Percentiles rank a stretch among this genome's conserved stretches.
phyloP scores from a whole-genome alignment of 768 basidiomycete species.

The Lactarius sanguifluus region DNA sequence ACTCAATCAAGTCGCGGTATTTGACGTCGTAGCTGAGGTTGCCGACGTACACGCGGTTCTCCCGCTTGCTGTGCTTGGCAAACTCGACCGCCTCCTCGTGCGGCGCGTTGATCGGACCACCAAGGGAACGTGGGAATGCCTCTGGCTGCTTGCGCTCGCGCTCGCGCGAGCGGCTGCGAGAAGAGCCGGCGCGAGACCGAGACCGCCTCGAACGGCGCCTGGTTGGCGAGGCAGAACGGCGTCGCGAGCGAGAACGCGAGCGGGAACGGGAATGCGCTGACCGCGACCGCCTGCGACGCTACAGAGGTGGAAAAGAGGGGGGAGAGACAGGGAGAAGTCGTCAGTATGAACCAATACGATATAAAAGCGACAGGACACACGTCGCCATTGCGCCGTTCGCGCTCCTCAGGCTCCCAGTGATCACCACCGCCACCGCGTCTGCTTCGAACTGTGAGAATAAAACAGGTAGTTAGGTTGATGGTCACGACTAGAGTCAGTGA shows the following conservation, averaged over 20 bases:
- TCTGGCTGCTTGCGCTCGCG: conserved; percentile 62
- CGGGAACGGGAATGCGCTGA: conserved; percentile 51
- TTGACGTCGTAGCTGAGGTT: conserved; percentile 99
- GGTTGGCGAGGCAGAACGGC: conserved; percentile 60
- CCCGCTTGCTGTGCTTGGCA: conserved; percentile 93
- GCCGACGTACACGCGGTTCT: conserved; percentile 98
- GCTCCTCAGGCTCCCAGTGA: conserved; percentile 83
- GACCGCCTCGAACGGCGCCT: conserved; percentile 61
- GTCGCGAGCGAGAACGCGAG: conserved; percentile 67
- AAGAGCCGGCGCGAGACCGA: conserved; percentile 52
- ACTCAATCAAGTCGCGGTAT: conserved; percentile 98
- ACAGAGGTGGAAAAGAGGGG: background rate
- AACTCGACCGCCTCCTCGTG: conserved; percentile 96
- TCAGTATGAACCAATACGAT: background rate
- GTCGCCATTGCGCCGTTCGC: conserved; percentile 59
- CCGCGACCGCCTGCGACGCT: conserved; percentile 42
- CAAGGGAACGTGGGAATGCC: conserved; percentile 74
- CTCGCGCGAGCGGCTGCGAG: conserved; percentile 60
- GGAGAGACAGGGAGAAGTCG: conserved; percentile 8
- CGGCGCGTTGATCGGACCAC: conserved; percentile 86
- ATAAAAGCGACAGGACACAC: conserved; percentile 39
- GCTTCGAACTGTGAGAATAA: conserved; percentile 43
- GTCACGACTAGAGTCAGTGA: conserved; percentile 5
- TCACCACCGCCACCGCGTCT: conserved; percentile 48
- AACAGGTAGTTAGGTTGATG: conserved; percentile 28